Percentiles rank a stretch among this genome's conserved stretches.
Conservation (phyloP, 163 green algal species). For the Coccomyxa subellipsoidea region DNA sequence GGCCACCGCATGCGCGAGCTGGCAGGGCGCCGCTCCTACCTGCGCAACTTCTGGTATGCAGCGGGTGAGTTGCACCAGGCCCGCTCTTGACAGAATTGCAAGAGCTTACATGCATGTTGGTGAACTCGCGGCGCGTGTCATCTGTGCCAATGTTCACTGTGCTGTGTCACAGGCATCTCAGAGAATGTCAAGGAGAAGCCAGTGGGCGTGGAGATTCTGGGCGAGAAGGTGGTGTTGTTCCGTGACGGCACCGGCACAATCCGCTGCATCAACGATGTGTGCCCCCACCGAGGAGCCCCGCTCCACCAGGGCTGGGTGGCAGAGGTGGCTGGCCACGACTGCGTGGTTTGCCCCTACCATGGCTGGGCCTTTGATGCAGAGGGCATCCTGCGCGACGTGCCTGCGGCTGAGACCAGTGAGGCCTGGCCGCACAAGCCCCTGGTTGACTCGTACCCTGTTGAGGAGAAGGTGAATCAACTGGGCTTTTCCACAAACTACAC, state of each 20-base stretch:
- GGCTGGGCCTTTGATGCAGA: slow-evolving; percentile 75
- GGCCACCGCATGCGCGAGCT: slow-evolving; percentile 59
- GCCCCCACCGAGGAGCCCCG: slow-evolving; percentile 73
- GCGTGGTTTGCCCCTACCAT: slow-evolving; percentile 83
- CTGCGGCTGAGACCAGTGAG: slow-evolving; percentile 41
- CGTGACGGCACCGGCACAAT: slow-evolving; percentile 46
- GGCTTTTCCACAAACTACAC: too few species aligned
- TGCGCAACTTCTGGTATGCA: slow-evolving; percentile 78
- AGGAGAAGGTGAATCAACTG: slow-evolving; percentile 46
- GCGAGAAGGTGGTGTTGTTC: slow-evolving; percentile 69
- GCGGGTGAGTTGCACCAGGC: slow-evolving; percentile 37
- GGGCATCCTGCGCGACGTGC: slow-evolving; percentile 55
- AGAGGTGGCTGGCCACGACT: slow-evolving; percentile 48
- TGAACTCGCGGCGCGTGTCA: too few species aligned
- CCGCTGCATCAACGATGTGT: slow-evolving; percentile 52
- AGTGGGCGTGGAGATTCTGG: slow-evolving; percentile 67
- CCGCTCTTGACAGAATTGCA: neutral
- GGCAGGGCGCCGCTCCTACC: slow-evolving; percentile 47
- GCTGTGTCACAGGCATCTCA: slow-evolving; percentile 45
- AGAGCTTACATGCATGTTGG: too few species aligned
- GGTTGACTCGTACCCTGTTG: slow-evolving; percentile 52
- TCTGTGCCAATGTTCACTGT: too few species aligned
- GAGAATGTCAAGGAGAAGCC: slow-evolving; percentile 46
- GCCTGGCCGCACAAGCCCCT: slow-evolving; percentile 59
- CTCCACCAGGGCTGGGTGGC: slow-evolving; percentile 44